These are phyloP conservation scores for Ophiostoma fasciatum DNA, from an alignment of 2,329 filamentous ascomycete species.

Conservation along the genomic window DNA sequence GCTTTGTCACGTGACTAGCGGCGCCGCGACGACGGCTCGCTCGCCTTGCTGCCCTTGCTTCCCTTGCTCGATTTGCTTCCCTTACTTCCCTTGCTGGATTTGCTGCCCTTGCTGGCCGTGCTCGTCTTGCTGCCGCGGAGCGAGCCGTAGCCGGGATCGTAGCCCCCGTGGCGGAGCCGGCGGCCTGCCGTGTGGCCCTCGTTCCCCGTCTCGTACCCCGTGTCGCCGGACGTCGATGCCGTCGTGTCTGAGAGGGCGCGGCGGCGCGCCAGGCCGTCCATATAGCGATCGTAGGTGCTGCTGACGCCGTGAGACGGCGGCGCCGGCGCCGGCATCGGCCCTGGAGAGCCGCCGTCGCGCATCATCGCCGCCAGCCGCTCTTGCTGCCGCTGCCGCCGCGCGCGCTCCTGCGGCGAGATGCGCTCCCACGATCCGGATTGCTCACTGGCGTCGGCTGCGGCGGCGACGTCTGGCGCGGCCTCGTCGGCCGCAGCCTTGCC, in stretches of 20 bases:
- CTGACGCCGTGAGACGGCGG: too few relatives aligned
- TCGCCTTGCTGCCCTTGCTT: too few relatives aligned
- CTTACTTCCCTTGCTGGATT: too few relatives aligned
- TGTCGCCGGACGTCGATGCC: conserved; percentile 3
- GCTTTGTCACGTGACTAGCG: too few relatives aligned
- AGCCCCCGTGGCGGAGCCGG: not conserved
- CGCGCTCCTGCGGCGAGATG: conserved; percentile 4
- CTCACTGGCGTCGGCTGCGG: not conserved
- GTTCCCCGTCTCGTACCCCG: conserved; percentile 5
- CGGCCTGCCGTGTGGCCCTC: not conserved
- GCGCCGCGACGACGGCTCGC: too few relatives aligned
- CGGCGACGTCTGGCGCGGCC: too few relatives aligned
- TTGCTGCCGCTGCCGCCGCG: conserved; percentile 1
- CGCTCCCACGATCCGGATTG: conserved; percentile 7
- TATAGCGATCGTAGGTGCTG: not conserved
- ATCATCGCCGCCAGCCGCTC: not conserved
- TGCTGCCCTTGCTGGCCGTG: too few relatives aligned
- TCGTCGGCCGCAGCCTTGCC: too few relatives aligned
- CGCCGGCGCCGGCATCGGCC: too few relatives aligned
- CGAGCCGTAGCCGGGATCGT: conserved; percentile 5
- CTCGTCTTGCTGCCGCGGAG: not conserved
- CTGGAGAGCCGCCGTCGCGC: too few relatives aligned
- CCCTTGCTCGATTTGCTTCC: too few relatives aligned
- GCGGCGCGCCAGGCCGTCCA: not conserved
- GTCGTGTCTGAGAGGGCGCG: not conserved